Evolutionary conservation across 495 filamentous ascomycete genomes (phyloP).

Genomic region (Daldinia decipiens): DNA sequence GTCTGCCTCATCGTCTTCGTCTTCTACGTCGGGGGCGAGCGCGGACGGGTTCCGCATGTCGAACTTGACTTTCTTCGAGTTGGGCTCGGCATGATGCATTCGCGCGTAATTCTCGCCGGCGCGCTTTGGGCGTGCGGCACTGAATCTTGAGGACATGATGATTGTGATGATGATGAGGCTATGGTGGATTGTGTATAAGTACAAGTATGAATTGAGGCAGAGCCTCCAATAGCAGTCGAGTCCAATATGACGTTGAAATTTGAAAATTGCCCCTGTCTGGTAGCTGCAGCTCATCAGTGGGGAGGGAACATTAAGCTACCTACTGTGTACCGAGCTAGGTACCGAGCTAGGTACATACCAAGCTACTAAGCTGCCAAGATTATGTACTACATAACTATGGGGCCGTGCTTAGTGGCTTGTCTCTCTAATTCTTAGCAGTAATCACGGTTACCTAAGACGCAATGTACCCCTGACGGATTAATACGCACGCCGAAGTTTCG

Average conservation of each 20-base stretch:
- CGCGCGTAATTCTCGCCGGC: constrained; percentile 82
- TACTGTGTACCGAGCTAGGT: background rate
- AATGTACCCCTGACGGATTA: constrained; percentile 7
- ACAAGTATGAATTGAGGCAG: constrained; percentile 1
- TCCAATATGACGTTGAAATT: constrained; percentile 42
- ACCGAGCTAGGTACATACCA: background rate
- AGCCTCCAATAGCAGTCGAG: constrained; percentile 16
- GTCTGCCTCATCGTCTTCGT: constrained; percentile 70
- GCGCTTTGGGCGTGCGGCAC: constrained; percentile 80
- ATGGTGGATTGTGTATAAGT: constrained; percentile 1
- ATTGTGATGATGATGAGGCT: constrained; percentile 7
- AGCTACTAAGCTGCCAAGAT: background rate
- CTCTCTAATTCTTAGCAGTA: background rate
- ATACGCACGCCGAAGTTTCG: constrained; percentile 41
- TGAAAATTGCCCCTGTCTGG: constrained; percentile 42
- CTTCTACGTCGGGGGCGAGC: constrained; percentile 76
- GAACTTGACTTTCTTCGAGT: constrained; percentile 89
- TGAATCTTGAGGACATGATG: constrained; percentile 69
- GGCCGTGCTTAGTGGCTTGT: background rate
- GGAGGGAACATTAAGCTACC: constrained; percentile 5
- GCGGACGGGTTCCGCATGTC: constrained; percentile 94
- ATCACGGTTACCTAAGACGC: background rate
- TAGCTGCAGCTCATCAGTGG: constrained; percentile 43
- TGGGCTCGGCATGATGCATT: constrained; percentile 69
- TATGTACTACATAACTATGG: background rate